These are phyloP conservation scores for Zasmidium cellare DNA, from an alignment of 2,329 filamentous ascomycete species.

Conservation along the genomic window DNA sequence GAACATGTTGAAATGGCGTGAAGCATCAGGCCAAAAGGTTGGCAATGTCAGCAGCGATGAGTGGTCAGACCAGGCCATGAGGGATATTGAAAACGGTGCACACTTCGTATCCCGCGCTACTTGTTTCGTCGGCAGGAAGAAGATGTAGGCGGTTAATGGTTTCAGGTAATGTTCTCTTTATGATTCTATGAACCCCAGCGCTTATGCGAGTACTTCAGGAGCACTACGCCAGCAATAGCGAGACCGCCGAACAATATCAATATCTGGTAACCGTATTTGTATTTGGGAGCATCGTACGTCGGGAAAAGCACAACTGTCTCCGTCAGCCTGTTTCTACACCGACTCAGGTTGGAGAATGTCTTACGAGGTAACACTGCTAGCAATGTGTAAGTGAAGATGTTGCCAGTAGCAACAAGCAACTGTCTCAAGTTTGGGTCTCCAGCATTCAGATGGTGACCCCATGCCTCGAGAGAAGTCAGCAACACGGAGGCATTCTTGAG, in stretches of 20 bases:
- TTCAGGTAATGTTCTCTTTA: not conserved
- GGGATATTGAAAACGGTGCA: not conserved
- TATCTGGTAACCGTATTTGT: slow-evolving; percentile 19
- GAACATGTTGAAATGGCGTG: not conserved
- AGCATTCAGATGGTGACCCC: slow-evolving; percentile 14
- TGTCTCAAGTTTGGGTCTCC: slow-evolving; percentile 15
- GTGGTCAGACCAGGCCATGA: not conserved
- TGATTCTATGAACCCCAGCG: not conserved
- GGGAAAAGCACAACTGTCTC: slow-evolving; percentile 12
- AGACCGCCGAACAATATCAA: slow-evolving; percentile 16
- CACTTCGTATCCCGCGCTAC: not conserved
- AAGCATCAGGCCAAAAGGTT: not conserved
- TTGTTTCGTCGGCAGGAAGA: not conserved
- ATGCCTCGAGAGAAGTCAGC: not conserved
- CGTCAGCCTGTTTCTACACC: too few species aligned
- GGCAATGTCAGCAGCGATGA: not conserved
- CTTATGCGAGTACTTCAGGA: not conserved
- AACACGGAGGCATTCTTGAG: not conserved
- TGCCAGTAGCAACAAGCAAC: slow-evolving; percentile 16
- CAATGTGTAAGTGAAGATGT: slow-evolving; percentile 16
- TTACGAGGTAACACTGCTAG: slow-evolving; percentile 14
- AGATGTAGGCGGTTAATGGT: not conserved
- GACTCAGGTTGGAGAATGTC: not conserved
- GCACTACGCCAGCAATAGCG: slow-evolving; percentile 9
- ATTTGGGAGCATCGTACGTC: slow-evolving; percentile 20